Percentiles rank a stretch among this genome's conserved stretches.
phyloP scores from a whole-genome alignment of 495 filamentous ascomycete species.

The Aspergillus cavernicola region DNA sequence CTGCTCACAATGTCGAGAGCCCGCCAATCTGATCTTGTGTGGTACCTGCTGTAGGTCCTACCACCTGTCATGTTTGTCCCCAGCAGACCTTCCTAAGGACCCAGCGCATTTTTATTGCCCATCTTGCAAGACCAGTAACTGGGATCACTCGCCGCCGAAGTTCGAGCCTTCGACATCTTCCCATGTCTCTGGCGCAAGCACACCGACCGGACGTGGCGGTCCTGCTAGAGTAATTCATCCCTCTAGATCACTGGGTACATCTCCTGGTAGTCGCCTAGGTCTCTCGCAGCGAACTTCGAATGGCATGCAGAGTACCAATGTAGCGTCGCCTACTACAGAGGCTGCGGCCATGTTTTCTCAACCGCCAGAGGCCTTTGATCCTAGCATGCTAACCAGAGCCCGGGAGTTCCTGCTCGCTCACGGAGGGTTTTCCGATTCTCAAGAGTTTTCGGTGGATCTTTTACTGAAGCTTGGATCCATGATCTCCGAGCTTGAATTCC shows the following conservation, averaged over 20 bases:
- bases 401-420: slow-evolving; percentile 9
- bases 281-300: not conserved
- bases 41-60: slow-evolving; percentile 35
- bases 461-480: slow-evolving; percentile 20
- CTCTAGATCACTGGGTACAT: not conserved
- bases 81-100: not conserved
- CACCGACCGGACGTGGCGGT: slow-evolving; percentile 4
- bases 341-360: not conserved
- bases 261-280: not conserved
- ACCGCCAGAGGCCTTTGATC: not conserved
- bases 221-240: not conserved
- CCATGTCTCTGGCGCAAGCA: slow-evolving; percentile 12
- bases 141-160: slow-evolving; percentile 24
- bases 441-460: slow-evolving; percentile 18
- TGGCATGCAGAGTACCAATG: not conserved
- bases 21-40: slow-evolving; percentile 27
- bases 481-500: slow-evolving; percentile 22
- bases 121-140: slow-evolving; percentile 22
- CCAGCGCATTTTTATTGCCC: slow-evolving; percentile 22
- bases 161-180: slow-evolving; percentile 10
- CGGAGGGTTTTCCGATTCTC: slow-evolving; percentile 11
- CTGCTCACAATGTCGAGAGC: slow-evolving; percentile 28
- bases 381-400: slow-evolving; percentile 11
- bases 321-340: not conserved
- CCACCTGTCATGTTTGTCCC: slow-evolving; percentile 27